Percentiles rank a stretch among this genome's conserved stretches.
Evolutionary conservation across 73 alveolate genomes (phyloP).

Genomic region (Blepharisma stoltei): DNA sequence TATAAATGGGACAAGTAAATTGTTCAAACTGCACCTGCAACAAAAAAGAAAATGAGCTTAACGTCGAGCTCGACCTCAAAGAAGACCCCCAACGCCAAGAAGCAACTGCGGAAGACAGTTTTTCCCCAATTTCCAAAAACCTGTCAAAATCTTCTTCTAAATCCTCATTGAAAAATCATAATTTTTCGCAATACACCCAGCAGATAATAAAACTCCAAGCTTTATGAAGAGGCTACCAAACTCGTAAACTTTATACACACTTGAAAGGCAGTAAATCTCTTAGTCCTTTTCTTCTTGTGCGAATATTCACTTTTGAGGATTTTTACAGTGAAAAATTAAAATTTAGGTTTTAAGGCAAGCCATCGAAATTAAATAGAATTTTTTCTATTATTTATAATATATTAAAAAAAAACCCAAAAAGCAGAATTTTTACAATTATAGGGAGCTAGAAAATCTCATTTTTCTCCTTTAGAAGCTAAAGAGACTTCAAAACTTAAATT

Average conservation of each 20-base stretch:
- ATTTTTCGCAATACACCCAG: not conserved
- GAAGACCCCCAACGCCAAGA: not conserved
- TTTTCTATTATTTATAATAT: too few relatives aligned
- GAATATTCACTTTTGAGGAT: too few relatives aligned
- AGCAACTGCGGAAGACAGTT: too few relatives aligned
- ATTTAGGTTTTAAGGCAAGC: too few relatives aligned
- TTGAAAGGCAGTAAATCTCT: too few relatives aligned
- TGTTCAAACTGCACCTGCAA: constrained; percentile 14
- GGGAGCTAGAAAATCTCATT: not conserved
- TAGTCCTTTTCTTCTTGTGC: too few relatives aligned
- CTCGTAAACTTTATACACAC: not conserved
- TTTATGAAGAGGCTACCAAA: constrained; percentile 16
- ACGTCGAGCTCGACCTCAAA: not conserved
- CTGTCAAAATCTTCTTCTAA: too few relatives aligned
- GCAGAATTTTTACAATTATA: too few relatives aligned
- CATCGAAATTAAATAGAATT: too few relatives aligned
- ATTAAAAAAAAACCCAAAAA: too few relatives aligned
- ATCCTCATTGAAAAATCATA: not conserved
- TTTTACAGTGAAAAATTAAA: too few relatives aligned
- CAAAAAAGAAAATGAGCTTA: constrained; percentile 19
- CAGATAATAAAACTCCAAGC: not conserved
- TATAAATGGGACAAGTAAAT: constrained; percentile 19
- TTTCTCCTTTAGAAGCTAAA: not conserved
- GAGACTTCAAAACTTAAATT: not conserved
- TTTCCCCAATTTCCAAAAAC: too few relatives aligned